These are phyloP conservation scores for Psidium guajava DNA, from an alignment of 345 rosid genomes.

Conservation along the genomic window DNA sequence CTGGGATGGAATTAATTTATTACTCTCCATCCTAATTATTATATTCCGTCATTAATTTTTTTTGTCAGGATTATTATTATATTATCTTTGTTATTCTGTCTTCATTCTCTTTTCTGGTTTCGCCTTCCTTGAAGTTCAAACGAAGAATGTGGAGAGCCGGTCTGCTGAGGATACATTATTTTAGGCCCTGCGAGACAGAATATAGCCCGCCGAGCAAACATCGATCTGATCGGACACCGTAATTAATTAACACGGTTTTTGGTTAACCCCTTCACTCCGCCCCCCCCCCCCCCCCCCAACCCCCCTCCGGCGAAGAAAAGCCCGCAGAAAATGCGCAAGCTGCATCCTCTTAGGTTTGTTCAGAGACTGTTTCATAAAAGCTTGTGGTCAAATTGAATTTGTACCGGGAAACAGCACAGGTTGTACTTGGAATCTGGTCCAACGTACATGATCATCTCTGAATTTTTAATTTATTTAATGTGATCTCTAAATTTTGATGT, in stretches of 20 bases:
- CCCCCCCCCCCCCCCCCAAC: no score
- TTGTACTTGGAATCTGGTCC: fast-evolving
- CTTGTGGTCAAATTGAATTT: no score
- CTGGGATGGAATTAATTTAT: not conserved
- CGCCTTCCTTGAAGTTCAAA: not conserved
- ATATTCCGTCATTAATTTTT: not conserved
- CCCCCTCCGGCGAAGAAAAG: not conserved
- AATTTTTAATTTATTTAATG: not conserved
- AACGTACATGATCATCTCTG: fast-evolving
- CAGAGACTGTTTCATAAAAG: no score
- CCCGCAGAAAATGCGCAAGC: not conserved
- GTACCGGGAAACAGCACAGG: no score
- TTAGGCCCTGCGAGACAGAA: not conserved
- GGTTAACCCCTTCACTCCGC: not conserved
- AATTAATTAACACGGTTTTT: not conserved
- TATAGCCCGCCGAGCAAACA: not conserved
- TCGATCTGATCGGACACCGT: not conserved
- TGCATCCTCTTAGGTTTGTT: no score
- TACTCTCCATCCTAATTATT: not conserved
- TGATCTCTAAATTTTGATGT: fast-evolving
- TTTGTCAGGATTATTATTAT: not conserved
- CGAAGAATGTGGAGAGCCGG: not conserved
- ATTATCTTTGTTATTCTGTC: not conserved
- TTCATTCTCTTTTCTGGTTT: not conserved
- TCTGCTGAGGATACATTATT: not conserved